Evolutionary conservation across 2,329 filamentous ascomycete genomes (phyloP).

Genomic region (Truncatella angustata): DNA sequence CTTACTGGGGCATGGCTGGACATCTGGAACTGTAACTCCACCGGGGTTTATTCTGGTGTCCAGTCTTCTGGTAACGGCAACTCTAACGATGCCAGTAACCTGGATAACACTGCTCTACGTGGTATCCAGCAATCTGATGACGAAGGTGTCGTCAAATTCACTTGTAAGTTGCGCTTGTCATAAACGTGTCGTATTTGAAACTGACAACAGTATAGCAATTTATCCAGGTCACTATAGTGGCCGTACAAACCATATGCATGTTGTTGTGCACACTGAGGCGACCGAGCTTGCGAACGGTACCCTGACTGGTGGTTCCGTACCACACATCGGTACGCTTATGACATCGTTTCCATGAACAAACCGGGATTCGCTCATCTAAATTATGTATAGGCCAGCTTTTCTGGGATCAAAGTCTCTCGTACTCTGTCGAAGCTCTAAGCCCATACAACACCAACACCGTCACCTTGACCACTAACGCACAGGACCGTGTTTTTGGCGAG

Average conservation of each 20-base stretch:
- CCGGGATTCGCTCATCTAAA: background rate
- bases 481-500: constrained; percentile 3
- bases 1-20: constrained; percentile 48
- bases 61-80: constrained; percentile 38
- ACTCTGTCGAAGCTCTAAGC: constrained; percentile 9
- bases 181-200: background rate
- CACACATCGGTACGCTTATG: constrained; percentile 44
- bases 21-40: constrained; percentile 47
- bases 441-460: constrained; percentile 3
- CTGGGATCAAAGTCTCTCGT: constrained; percentile 59
- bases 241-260: constrained; percentile 47
- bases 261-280: constrained; percentile 42
- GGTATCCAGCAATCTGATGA: constrained; percentile 38
- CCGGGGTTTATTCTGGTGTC: constrained; percentile 48
- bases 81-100: constrained; percentile 35
- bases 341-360: background rate
- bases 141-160: constrained; percentile 41
- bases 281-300: constrained; percentile 40
- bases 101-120: constrained; percentile 39
- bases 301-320: constrained; percentile 39
- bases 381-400: constrained; percentile 37
- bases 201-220: background rate
- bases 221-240: constrained; percentile 42
- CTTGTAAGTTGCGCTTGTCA: constrained; percentile 34
- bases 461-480: background rate